phyloP scores from a whole-genome alignment of 306 rosid genomes.

The Astragalus glycyphyllos region DNA sequence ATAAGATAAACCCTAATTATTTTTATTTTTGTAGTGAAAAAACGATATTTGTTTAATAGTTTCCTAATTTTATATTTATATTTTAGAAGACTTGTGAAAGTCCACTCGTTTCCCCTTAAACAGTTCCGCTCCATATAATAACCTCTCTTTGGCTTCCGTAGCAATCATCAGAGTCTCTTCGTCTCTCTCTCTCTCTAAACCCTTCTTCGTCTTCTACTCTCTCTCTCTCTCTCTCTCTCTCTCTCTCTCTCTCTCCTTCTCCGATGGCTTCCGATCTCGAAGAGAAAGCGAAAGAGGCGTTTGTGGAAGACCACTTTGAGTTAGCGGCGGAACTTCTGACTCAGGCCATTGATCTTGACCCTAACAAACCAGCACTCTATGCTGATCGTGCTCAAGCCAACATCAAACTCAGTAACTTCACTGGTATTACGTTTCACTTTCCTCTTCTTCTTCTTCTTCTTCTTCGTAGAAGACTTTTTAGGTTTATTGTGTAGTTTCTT shows the following conservation, averaged over 20 bases:
- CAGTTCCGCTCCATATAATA: not conserved
- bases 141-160: too few relatives aligned
- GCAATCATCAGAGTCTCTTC: conserved; percentile 37
- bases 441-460: not conserved
- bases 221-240: conserved; percentile 11
- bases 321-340: conserved; percentile 68
- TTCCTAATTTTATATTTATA: not conserved
- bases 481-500: not conserved
- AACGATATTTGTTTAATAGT: not conserved
- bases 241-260: conserved; percentile 15
- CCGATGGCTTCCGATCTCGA: conserved; percentile 89
- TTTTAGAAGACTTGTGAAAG: not conserved
- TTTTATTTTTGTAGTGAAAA: not conserved
- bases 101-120: not conserved
- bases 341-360: conserved; percentile 69
- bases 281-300: conserved; percentile 72
- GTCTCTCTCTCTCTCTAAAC: conserved; percentile 16
- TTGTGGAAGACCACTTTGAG: conserved; percentile 85
- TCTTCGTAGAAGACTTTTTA: too few relatives aligned
- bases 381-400: conserved; percentile 94
- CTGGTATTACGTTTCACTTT: conserved; percentile 48
- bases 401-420: conserved; percentile 68
- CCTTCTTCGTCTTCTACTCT: conserved; percentile 38
- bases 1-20: too few relatives aligned
- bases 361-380: conserved; percentile 61